Conservation (phyloP, 441 rosid species). For the Melastoma candidum region DNA sequence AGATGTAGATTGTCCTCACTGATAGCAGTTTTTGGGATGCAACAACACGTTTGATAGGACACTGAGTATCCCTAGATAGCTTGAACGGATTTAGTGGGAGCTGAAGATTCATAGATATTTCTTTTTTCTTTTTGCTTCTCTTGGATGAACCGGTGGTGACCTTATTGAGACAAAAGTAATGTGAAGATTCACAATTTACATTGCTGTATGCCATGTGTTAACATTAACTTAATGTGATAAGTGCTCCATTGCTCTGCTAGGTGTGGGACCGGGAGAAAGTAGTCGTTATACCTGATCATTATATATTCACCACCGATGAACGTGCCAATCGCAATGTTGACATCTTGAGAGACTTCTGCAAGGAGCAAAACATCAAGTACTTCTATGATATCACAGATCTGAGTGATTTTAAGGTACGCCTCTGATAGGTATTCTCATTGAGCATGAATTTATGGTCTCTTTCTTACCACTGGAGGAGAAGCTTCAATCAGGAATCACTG, state of each 20-base stretch:
- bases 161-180: not conserved
- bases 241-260: conserved; percentile 22
- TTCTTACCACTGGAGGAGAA: conserved; percentile 1
- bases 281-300: conserved; percentile 93
- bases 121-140: too few relatives aligned
- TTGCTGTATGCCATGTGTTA: conserved; percentile 1
- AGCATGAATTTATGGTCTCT: not conserved
- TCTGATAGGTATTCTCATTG: conserved; percentile 1
- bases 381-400: conserved; percentile 92
- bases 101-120: too few relatives aligned
- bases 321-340: conserved; percentile 96
- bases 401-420: conserved; percentile 63
- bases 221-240: too few relatives aligned
- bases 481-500: conserved; percentile 4
- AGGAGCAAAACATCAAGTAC: conserved; percentile 80
- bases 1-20: too few relatives aligned
- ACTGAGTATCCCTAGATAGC: too few relatives aligned
- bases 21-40: too few relatives aligned
- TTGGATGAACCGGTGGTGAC: too few relatives aligned
- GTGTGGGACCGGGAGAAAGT: conserved; percentile 97
- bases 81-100: too few relatives aligned
- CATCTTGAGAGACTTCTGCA: conserved; percentile 85
- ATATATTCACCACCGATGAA: conserved; percentile 87
- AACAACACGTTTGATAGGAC: too few relatives aligned
- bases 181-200: not conserved